Evolutionary conservation across 129 eudicot species (phyloP).

Genomic region (Flaveria robusta): DNA sequence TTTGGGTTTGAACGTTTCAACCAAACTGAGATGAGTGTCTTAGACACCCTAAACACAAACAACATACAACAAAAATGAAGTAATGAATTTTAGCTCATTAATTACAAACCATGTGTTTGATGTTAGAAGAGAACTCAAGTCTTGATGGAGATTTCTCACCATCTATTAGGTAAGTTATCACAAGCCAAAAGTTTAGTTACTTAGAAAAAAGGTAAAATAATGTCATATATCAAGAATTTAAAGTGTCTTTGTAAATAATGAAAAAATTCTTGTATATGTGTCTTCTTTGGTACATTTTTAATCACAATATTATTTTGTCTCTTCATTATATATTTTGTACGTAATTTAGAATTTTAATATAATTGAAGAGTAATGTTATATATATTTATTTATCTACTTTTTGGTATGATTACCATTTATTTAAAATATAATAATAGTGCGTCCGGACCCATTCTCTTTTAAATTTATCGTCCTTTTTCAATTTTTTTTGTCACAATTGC

Average conservation of each 20-base stretch:
- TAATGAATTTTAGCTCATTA: conserved; percentile 21
- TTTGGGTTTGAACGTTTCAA: conserved; percentile 67
- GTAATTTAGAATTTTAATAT: neutral
- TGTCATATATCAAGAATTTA: conserved; percentile 7
- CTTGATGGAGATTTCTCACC: conserved; percentile 37
- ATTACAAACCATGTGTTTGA: conserved; percentile 15
- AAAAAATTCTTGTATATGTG: conserved; percentile 22
- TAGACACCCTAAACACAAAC: conserved; percentile 25
- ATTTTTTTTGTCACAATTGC: too few species aligned
- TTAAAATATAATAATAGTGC: neutral
- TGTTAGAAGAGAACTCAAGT: conserved; percentile 39
- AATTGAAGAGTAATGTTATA: neutral
- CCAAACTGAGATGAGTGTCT: conserved; percentile 45
- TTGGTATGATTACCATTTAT: too few species aligned
- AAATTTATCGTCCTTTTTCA: neutral
- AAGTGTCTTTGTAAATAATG: conserved; percentile 32
- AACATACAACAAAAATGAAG: conserved; percentile 36
- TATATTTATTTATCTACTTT: neutral
- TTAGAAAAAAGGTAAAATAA: conserved; percentile 9
- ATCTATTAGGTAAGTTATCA: conserved; percentile 32
- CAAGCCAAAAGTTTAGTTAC: conserved; percentile 19
- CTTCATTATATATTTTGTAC: neutral
- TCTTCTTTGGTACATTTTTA: neutral
- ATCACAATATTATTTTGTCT: neutral
- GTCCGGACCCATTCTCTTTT: neutral